These are phyloP conservation scores for Blepharisma japonicum DNA, from an alignment of 73 alveolate species.

Conservation along the genomic window DNA sequence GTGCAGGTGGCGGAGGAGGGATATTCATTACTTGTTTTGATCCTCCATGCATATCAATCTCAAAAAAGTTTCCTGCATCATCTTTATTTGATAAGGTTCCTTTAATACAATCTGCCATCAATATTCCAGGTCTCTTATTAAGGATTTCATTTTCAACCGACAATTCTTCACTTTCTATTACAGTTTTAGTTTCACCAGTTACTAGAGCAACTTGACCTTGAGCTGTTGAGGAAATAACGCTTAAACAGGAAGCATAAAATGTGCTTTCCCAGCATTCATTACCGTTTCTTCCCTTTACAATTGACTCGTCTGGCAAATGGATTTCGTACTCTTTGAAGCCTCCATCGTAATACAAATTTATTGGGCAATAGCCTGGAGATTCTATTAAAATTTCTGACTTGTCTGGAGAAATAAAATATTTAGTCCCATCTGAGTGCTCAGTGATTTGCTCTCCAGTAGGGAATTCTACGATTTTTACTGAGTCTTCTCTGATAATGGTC, in stretches of 20 bases:
- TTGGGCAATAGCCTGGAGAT: conserved; percentile 78
- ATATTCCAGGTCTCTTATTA: conserved; percentile 79
- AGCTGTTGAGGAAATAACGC: conserved; percentile 60
- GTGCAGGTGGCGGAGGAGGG: conserved; percentile 44
- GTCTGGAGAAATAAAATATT: conserved; percentile 65
- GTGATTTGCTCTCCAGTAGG: conserved; percentile 67
- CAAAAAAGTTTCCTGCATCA: conserved; percentile 78
- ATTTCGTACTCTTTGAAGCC: conserved; percentile 81
- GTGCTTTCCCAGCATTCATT: conserved; percentile 70
- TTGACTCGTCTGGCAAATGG: conserved; percentile 70
- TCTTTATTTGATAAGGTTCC: conserved; percentile 76
- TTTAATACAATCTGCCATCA: conserved; percentile 59
- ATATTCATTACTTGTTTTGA: conserved; percentile 44
- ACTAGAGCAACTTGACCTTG: conserved; percentile 78
- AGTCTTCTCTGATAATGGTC: conserved; percentile 85
- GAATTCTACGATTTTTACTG: conserved; percentile 66
- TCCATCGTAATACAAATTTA: conserved; percentile 62
- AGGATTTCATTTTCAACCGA: conserved; percentile 76
- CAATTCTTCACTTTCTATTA: conserved; percentile 58
- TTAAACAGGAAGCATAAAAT: conserved; percentile 65
- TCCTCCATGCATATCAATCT: conserved; percentile 70
- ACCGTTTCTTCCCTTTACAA: conserved; percentile 65
- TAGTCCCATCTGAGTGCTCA: conserved; percentile 86
- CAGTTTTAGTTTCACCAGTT: conserved; percentile 66
- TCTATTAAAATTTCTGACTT: conserved; percentile 67